A percentile compares a stretch with the other conserved stretches of the same genome.
Conservation (phyloP, 2,329 filamentous ascomycete genomes). For the Didymella lethalis region DNA sequence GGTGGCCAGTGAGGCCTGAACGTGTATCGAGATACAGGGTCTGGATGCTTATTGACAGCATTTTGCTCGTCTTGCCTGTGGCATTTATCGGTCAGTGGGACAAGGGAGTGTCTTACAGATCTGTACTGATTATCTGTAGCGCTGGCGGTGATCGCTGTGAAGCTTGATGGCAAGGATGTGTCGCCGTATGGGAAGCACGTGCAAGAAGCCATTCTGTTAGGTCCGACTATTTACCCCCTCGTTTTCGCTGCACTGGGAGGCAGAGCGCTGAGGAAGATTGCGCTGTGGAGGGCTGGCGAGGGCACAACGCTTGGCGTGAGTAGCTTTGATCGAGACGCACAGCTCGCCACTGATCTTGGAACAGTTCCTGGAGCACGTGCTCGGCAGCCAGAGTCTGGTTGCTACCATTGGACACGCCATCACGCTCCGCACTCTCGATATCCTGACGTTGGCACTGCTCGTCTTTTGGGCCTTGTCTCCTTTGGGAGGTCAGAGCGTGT, state of each 20-base stretch:
- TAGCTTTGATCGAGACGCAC: not conserved
- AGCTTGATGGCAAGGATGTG: not conserved
- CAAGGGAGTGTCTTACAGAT: too few relatives aligned
- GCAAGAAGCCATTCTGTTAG: not conserved
- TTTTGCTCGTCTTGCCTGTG: not conserved
- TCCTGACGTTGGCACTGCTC: constrained; percentile 3
- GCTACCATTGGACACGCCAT: not conserved
- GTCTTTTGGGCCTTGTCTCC: constrained; percentile 11
- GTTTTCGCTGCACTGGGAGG: constrained; percentile 6
- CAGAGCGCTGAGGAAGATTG: constrained; percentile 6
- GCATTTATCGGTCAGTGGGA: not conserved
- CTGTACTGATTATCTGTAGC: not conserved
- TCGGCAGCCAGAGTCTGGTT: constrained; percentile 15
- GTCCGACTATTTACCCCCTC: constrained; percentile 6
- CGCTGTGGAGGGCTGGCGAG: not conserved
- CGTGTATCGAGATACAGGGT: not conserved
- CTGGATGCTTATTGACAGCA: not conserved
- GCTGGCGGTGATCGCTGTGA: constrained; percentile 1
- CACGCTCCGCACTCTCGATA: not conserved
- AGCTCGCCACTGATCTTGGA: not conserved
- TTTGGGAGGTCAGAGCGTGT: constrained; percentile 6
- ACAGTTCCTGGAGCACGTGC: constrained; percentile 2
- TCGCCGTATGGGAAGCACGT: not conserved
- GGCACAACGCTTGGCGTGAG: not conserved
- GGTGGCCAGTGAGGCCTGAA: not conserved